Percentiles rank a stretch among this genome's conserved stretches.
Conservation (phyloP, 2,329 filamentous ascomycete species). For the Emmonsiellopsis sp. region DNA sequence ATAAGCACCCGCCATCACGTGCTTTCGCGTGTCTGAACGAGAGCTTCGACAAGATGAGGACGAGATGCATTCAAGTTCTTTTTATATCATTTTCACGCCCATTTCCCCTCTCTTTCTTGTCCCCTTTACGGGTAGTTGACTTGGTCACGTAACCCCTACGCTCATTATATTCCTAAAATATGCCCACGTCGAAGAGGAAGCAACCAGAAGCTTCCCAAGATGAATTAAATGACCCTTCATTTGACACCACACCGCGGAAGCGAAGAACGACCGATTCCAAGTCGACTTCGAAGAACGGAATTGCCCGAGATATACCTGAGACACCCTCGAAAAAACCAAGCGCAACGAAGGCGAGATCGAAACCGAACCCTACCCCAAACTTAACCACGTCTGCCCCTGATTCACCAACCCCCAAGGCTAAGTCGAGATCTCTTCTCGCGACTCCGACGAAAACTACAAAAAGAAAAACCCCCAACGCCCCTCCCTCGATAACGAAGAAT, state of each 20-base stretch:
- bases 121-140: background rate
- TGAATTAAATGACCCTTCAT: constrained; percentile 20
- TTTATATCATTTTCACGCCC: background rate
- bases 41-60: background rate
- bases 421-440: constrained; percentile 29
- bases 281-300: constrained; percentile 18
- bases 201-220: constrained; percentile 27
- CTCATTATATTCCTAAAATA: background rate
- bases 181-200: constrained; percentile 32
- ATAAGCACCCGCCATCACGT: background rate
- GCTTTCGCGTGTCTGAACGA: constrained; percentile 2
- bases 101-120: too few relatives aligned
- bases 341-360: constrained; percentile 21
- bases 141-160: background rate
- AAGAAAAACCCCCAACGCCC: constrained; percentile 24
- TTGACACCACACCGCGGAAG: constrained; percentile 32
- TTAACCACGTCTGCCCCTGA: constrained; percentile 17
- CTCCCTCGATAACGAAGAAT: constrained; percentile 58
- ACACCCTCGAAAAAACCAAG: constrained; percentile 18
- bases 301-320: constrained; percentile 10
- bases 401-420: constrained; percentile 30
- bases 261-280: constrained; percentile 21
- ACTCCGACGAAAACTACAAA: constrained; percentile 29
- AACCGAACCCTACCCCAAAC: constrained; percentile 21
- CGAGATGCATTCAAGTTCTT: background rate